phyloP scores from a whole-genome alignment of 2,329 filamentous ascomycete genomes.

The Aspergillus fumigatus region DNA sequence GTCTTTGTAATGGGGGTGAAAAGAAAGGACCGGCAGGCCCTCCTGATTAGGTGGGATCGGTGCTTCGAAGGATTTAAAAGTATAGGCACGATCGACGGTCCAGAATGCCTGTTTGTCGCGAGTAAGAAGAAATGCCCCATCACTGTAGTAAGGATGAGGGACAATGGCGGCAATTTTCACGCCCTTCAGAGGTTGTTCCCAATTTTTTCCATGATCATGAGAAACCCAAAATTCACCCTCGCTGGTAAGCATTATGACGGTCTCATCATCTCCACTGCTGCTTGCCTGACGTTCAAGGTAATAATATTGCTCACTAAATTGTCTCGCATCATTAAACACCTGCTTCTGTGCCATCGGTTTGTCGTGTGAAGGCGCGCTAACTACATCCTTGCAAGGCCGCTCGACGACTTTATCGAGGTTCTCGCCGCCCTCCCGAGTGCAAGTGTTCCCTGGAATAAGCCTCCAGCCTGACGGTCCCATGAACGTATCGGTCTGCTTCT shows the following conservation, averaged over 20 bases:
- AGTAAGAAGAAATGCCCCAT: slow-evolving; percentile 83
- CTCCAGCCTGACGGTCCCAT: slow-evolving; percentile 86
- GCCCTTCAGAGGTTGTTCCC: slow-evolving; percentile 66
- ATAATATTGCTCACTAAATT: slow-evolving; percentile 51
- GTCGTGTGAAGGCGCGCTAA: slow-evolving; percentile 55
- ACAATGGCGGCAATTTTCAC: slow-evolving; percentile 67
- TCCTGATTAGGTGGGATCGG: slow-evolving; percentile 55
- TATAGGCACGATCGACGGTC: slow-evolving; percentile 72
- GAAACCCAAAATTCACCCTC: slow-evolving; percentile 65
- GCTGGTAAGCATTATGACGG: slow-evolving; percentile 58
- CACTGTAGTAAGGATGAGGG: slow-evolving; percentile 75
- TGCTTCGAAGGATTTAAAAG: slow-evolving; percentile 68
- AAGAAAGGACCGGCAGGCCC: slow-evolving; percentile 57
- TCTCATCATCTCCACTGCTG: slow-evolving; percentile 66
- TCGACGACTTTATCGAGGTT: slow-evolving; percentile 71
- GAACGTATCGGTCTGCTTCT: slow-evolving; percentile 67
- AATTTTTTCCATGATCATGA: slow-evolving; percentile 82
- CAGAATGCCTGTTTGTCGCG: slow-evolving; percentile 65
- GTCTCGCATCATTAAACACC: slow-evolving; percentile 55
- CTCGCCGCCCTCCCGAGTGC: slow-evolving; percentile 56
- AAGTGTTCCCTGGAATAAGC: slow-evolving; percentile 79
- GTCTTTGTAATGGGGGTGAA: slow-evolving; percentile 80
- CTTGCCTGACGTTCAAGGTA: slow-evolving; percentile 76
- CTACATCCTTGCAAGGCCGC: slow-evolving; percentile 66
- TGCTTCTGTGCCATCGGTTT: slow-evolving; percentile 60